Evolutionary conservation across 2,329 filamentous ascomycete species (phyloP).

Genomic region (Nigrograna mackinnonii): DNA sequence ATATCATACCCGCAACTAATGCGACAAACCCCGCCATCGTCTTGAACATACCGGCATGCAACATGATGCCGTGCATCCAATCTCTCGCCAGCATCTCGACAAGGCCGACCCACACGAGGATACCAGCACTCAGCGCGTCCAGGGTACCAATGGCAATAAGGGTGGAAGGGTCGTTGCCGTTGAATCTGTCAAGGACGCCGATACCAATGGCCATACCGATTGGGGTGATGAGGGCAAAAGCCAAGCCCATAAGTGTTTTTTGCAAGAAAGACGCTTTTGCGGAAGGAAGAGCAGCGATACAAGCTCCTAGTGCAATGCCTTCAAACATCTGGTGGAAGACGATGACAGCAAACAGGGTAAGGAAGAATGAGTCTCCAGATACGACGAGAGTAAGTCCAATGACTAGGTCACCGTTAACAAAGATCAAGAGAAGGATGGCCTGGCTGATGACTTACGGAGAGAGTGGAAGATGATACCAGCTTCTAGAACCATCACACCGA

Average conservation of each 20-base stretch:
- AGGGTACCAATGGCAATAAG: conserved; percentile 74
- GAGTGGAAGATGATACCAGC: conserved; percentile 77
- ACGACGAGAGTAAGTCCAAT: conserved; percentile 66
- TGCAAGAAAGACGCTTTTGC: conserved; percentile 39
- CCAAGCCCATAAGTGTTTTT: conserved; percentile 64
- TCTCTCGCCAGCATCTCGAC: conserved; percentile 81
- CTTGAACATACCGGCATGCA: conserved; percentile 53
- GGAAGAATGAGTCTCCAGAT: conserved; percentile 55
- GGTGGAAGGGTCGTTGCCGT: conserved; percentile 71
- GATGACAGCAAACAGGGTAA: conserved; percentile 64
- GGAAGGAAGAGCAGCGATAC: conserved; percentile 64
- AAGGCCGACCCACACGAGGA: conserved; percentile 77
- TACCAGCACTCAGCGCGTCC: conserved; percentile 74
- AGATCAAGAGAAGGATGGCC: neutral
- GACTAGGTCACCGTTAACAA: conserved; percentile 43
- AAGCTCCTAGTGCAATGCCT: conserved; percentile 72
- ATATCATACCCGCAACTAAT: conserved; percentile 63
- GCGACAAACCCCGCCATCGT: conserved; percentile 56
- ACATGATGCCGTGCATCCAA: conserved; percentile 63
- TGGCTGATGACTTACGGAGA: conserved; percentile 55
- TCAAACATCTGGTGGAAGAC: conserved; percentile 81
- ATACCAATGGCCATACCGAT: conserved; percentile 82
- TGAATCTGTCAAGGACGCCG: conserved; percentile 70
- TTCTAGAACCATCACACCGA: conserved; percentile 72
- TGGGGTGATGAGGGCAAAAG: conserved; percentile 73